Evolutionary conservation across 805 yeast species (phyloP), one percentile per base, ranked within the genome.

Genomic region (Starmerella ratchasimensis): DNA sequence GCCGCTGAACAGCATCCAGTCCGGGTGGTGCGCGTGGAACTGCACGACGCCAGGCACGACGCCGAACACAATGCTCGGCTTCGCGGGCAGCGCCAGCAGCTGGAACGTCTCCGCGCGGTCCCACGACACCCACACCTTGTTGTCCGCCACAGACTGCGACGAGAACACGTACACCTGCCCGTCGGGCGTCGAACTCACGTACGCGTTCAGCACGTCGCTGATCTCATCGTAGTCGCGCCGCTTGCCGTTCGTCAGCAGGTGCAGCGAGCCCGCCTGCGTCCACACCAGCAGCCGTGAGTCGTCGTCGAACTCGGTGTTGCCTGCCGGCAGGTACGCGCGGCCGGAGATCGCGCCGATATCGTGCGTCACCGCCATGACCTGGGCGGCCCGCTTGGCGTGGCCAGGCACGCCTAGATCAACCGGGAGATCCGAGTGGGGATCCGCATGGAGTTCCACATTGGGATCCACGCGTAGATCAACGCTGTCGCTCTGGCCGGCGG

Each of bases 1-100:
- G 3, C 90, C 80, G 47, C 70, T 68, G 68, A 80, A 78, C 26
- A 90, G 74, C 48, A 83, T 72, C 52, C 72, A 67, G 6, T 69
- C 58, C 1, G 68, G 52, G 42, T 72, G 66, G 5, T 58, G 58
- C 19, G 75, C 72, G 55, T 78, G 76, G 63, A 83, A 86, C 10
- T 72, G 61, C 28, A 84, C 51, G 13, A 34, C 23, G 15, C 44
- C 25, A 71, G 65, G 29, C 15, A 29, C 13, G 16, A 28, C 3
- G n/a, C 62, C 46, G 22, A 51, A 48, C 34, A 58, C 57, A 9
- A 25, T n/a, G 41, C 63, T 57, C 13, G 74, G 64, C 15, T 64
- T 60, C 16, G 70, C 57, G 2, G 88, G 88, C 6, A 72, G 62
- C 5, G 61, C 53, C 27, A 67, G 51, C 26, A 58, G 57, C 7